Conservation (phyloP, 208 protist genomes). For the Tetramitus jugosus region DNA sequence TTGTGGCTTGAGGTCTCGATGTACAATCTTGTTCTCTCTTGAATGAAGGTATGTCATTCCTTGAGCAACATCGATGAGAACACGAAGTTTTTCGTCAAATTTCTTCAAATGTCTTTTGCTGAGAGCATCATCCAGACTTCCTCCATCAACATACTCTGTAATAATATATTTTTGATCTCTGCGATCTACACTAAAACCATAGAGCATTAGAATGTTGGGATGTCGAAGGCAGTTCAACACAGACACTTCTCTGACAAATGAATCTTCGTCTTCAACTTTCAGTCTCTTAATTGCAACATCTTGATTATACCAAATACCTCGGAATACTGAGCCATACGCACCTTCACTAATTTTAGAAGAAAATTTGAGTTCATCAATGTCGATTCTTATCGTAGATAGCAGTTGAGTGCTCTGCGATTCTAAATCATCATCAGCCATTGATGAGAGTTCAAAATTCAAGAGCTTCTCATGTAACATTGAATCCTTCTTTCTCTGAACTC, state of each 20-base stretch:
- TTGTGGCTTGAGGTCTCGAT: not conserved
- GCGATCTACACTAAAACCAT: not conserved
- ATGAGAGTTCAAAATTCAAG: too few species aligned
- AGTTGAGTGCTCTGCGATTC: too few species aligned
- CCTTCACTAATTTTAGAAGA: not conserved
- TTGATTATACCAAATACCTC: not conserved
- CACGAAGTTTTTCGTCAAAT: not conserved
- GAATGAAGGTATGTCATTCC: constrained; percentile 2
- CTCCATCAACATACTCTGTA: not conserved
- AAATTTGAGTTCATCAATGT: not conserved
- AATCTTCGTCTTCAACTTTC: not conserved
- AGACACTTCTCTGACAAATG: not conserved
- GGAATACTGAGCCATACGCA: not conserved
- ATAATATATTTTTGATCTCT: not conserved
- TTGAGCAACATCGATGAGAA: not conserved
- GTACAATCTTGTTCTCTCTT: not conserved
- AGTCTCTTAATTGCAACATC: not conserved
- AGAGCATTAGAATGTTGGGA: not conserved
- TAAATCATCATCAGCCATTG: too few species aligned
- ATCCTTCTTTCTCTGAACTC: too few species aligned
- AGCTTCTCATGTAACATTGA: too few species aligned
- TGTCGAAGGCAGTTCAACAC: not conserved
- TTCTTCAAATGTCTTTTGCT: not conserved
- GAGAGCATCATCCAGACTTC: not conserved
- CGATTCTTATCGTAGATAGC: too few species aligned